Base-by-base conservation (phyloP, 2,329 filamentous ascomycete genomes). In the Lachnellula suecica region DNA sequence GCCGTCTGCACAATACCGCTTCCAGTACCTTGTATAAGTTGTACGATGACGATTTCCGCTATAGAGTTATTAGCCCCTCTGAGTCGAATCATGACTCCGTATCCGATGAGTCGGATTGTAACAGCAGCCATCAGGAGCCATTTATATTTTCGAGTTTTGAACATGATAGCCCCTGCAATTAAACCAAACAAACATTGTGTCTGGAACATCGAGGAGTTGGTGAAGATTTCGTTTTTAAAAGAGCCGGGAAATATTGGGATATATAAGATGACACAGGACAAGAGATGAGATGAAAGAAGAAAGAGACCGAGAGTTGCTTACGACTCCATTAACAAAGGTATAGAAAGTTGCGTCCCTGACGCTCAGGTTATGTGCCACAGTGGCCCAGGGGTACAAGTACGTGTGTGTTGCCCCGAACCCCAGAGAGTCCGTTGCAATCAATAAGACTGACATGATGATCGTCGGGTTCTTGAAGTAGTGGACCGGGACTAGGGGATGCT, bases 1-100 rank as follows among this genome's bases (percentile, higher is more conserved):
- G 70, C 67, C 0, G 71, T 74, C 43, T 72, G 67, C 11, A 79
- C 70, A 23, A 78, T 69, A 2, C 77, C 76, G 42, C 68, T 72
- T 4, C 77, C 77, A 4, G 74, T 57, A 2, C 76, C 76, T 57
- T 79, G 77, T 9, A 79, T 66, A 24, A 73, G 61, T 58, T 79
- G 77, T 1, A 77, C 72, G 23, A 73, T 56, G 56, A 78, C 75
- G 1, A 79, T 66, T 61, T 79, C 77, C 7, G 67, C 72, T 0
- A 66, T 56, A 4, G 71, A 71, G 60, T 74, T 78, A 34, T 56
- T 44, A 1, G 47, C 47, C 68, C 58, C 74, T 4, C 75, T 71
- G 8, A 79, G 69, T 2, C 76, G 70, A 25, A 79, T 68, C 77
- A 79, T 79, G 25, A 78, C 59, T 3, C 74, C 76, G 52, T 79